Conservation (phyloP, 805 yeast species). For the Starmerella apicola region DNA sequence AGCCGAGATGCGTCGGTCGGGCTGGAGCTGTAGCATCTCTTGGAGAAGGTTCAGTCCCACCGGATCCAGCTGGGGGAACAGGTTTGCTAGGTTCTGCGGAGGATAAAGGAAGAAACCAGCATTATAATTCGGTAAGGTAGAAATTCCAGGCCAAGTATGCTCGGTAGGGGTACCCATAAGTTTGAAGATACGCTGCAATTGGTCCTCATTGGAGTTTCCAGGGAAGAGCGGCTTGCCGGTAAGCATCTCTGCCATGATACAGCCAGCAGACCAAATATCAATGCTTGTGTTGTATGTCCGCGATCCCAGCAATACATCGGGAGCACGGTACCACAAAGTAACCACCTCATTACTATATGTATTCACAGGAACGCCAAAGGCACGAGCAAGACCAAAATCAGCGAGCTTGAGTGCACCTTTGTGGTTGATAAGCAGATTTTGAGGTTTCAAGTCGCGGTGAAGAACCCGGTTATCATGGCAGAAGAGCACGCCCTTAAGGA, state of each 20-base stretch:
- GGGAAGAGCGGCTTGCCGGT: conserved; percentile 96
- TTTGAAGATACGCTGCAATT: conserved; percentile 78
- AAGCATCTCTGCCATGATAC: conserved; percentile 96
- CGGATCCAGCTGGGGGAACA: conserved; percentile 58
- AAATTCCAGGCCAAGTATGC: conserved; percentile 93
- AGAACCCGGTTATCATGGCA: conserved; percentile 78
- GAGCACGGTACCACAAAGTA: conserved; percentile 96
- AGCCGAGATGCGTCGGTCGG: conserved; percentile 42
- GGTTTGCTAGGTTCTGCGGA: conserved; percentile 67
- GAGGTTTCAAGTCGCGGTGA: conserved; percentile 84
- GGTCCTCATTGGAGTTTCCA: conserved; percentile 93
- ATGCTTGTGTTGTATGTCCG: conserved; percentile 93
- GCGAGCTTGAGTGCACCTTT: conserved; percentile 91
- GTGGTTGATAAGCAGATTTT: conserved; percentile 72
- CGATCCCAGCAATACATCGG: conserved; percentile 89
- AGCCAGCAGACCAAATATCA: conserved; percentile 98
- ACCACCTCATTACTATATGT: conserved; percentile 97
- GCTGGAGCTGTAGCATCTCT: conserved; percentile 40
- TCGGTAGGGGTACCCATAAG: conserved; percentile 96
- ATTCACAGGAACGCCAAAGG: conserved; percentile 95
- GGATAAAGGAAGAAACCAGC: conserved; percentile 73
- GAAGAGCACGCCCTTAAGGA: conserved; percentile 76
- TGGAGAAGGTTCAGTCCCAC: conserved; percentile 57
- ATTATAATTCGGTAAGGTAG: conserved; percentile 66
- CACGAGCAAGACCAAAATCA: conserved; percentile 94